These are phyloP conservation scores for Microdochium bolleyi DNA, from an alignment of 2,329 filamentous ascomycete species.

Conservation along the genomic window DNA sequence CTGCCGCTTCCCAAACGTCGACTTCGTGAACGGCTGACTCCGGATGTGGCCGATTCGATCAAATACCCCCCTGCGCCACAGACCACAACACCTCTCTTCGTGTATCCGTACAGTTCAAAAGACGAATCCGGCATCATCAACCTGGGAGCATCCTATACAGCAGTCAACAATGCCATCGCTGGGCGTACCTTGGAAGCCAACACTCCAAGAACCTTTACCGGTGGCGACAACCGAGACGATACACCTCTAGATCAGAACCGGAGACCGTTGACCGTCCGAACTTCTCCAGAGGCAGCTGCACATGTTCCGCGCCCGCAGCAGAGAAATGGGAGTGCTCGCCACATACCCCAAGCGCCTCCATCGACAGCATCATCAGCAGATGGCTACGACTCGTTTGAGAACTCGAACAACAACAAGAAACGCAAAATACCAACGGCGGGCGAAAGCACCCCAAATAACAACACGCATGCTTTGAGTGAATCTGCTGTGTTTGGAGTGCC, in stretches of 20 bases:
- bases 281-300: slow-evolving; percentile 36
- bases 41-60: slow-evolving; percentile 75
- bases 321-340: slow-evolving; percentile 22
- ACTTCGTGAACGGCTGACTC: slow-evolving; percentile 78
- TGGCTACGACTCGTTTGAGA: slow-evolving; percentile 95
- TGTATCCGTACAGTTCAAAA: slow-evolving; percentile 55
- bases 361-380: slow-evolving; percentile 69
- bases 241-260: neutral
- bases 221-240: slow-evolving; percentile 7
- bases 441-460: slow-evolving; percentile 45
- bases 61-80: slow-evolving; percentile 72
- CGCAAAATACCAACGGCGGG: slow-evolving; percentile 91
- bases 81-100: slow-evolving; percentile 66
- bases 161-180: slow-evolving; percentile 18
- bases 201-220: slow-evolving; percentile 14
- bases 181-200: slow-evolving; percentile 25
- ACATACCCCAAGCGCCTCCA: slow-evolving; percentile 39
- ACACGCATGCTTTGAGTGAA: slow-evolving; percentile 29
- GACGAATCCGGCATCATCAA: slow-evolving; percentile 32
- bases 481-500: slow-evolving; percentile 21
- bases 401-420: slow-evolving; percentile 99
- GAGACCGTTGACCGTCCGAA: slow-evolving; percentile 15
- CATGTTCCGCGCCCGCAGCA: slow-evolving; percentile 32
- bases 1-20: slow-evolving; percentile 84
- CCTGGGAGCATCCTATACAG: slow-evolving; percentile 12